phyloP scores from a whole-genome alignment of 208 protist species.

The Phytomonas francai region DNA sequence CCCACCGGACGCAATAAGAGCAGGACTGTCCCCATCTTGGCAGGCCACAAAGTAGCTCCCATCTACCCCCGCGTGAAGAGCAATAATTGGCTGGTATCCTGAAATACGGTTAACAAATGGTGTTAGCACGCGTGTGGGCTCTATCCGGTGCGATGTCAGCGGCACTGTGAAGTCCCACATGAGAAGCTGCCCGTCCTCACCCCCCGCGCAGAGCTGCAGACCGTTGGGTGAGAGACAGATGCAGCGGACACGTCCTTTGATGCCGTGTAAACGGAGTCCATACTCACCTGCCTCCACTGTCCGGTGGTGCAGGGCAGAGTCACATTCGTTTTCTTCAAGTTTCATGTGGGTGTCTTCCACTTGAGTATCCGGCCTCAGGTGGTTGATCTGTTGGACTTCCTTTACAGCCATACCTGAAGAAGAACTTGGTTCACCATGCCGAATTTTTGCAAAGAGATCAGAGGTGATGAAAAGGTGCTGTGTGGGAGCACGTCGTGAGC shows the following conservation, averaged over 20 bases:
- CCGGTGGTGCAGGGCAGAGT: neutral
- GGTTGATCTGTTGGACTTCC: neutral
- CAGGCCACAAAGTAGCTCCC: conserved; percentile 63
- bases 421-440: neutral
- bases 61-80: conserved; percentile 31
- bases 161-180: conserved; percentile 69
- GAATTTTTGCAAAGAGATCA: neutral
- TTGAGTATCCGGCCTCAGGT: neutral
- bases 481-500: neutral
- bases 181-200: conserved; percentile 60
- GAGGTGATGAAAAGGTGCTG: neutral
- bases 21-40: conserved; percentile 68
- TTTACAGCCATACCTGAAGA: neutral
- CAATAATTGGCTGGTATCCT: conserved; percentile 65
- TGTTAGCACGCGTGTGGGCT: conserved; percentile 61
- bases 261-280: conserved; percentile 29
- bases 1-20: conserved; percentile 36
- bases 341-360: neutral
- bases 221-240: conserved; percentile 38
- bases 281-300: conserved; percentile 1
- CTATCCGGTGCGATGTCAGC: conserved; percentile 27
- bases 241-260: conserved; percentile 51
- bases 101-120: conserved; percentile 79
- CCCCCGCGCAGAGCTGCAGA: conserved; percentile 48
- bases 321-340: neutral